Percentiles rank a stretch among this genome's conserved stretches.
Evolutionary conservation across 2,329 filamentous ascomycete genomes (phyloP).

Genomic region (Fusarium sororula): DNA sequence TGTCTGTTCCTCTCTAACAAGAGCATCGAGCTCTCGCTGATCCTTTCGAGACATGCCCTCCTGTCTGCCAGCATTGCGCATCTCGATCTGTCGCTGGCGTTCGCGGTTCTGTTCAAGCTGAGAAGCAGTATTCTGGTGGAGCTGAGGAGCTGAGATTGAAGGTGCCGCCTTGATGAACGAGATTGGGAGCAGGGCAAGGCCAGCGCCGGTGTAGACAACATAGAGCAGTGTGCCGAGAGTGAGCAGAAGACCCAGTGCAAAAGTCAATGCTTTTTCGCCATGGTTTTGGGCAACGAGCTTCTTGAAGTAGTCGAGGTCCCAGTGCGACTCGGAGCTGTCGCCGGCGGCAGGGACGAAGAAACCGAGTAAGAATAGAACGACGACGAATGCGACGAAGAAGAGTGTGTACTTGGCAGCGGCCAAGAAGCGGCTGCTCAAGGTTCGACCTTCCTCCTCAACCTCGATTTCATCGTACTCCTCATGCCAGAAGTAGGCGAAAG

Average conservation of each 20-base stretch:
- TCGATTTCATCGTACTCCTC: constrained; percentile 97
- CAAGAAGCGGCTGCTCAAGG: constrained; percentile 75
- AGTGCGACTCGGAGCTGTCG: constrained; percentile 69
- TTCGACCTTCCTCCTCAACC: constrained; percentile 82
- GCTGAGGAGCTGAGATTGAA: constrained; percentile 81
- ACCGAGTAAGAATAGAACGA: constrained; percentile 87
- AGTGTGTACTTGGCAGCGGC: constrained; percentile 92
- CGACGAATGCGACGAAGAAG: constrained; percentile 80
- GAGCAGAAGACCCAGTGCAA: constrained; percentile 87
- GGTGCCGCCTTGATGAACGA: constrained; percentile 93
- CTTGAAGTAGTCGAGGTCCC: constrained; percentile 93
- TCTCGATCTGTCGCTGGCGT: constrained; percentile 89
- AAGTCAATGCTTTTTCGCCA: constrained; percentile 91
- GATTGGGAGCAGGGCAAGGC: constrained; percentile 87
- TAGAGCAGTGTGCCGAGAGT: constrained; percentile 88
- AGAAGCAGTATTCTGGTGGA: constrained; percentile 79
- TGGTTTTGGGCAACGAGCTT: constrained; percentile 80
- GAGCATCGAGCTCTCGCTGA: constrained; percentile 84
- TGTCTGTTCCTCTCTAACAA: constrained; percentile 91
- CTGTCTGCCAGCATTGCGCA: constrained; percentile 79
- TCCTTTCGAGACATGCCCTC: constrained; percentile 85
- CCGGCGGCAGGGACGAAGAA: constrained; percentile 91
- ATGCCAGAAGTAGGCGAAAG: constrained; percentile 98
- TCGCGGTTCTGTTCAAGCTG: constrained; percentile 90
- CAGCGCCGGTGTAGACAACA: constrained; percentile 86